These are phyloP conservation scores for Petunia axillaris DNA, from an alignment of 257 asterid genomes.

Conservation along the genomic window DNA sequence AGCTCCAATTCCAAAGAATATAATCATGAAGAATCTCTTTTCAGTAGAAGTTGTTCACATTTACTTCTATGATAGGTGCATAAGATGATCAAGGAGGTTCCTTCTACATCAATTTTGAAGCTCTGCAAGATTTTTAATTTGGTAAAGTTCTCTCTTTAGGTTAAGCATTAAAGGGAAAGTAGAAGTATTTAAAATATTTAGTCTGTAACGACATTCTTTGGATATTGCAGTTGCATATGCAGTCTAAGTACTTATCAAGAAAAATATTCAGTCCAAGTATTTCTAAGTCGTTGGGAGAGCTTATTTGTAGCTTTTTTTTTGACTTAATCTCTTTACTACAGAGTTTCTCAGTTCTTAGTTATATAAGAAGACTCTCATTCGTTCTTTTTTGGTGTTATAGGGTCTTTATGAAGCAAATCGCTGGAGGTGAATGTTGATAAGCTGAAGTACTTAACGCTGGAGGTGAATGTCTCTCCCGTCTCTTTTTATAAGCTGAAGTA, in stretches of 20 bases:
- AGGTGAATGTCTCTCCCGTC: background rate
- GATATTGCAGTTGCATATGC: background rate
- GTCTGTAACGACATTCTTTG: background rate
- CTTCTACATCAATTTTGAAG: background rate
- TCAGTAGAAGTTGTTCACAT: slow-evolving; percentile 13
- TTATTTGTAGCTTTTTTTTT: background rate
- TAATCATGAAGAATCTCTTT: background rate
- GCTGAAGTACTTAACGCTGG: background rate
- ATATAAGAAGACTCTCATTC: background rate
- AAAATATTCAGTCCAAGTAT: background rate
- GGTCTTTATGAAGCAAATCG: background rate
- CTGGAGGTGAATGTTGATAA: background rate
- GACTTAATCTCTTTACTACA: background rate
- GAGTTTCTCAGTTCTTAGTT: background rate
- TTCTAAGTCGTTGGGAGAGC: background rate
- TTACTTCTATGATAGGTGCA: background rate
- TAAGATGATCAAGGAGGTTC: background rate
- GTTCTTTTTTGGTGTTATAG: background rate
- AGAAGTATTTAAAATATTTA: background rate
- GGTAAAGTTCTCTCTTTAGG: background rate
- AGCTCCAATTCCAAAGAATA: slow-evolving; percentile 16
- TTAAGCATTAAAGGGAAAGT: background rate
- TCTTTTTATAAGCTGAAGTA: slow-evolving; percentile 14
- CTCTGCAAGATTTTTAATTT: background rate
- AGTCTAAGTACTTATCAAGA: background rate